Percentiles rank a stretch among this genome's conserved stretches.
Conservation (phyloP, 2,329 filamentous ascomycete species). For the Pestalotiopsis sp. region DNA sequence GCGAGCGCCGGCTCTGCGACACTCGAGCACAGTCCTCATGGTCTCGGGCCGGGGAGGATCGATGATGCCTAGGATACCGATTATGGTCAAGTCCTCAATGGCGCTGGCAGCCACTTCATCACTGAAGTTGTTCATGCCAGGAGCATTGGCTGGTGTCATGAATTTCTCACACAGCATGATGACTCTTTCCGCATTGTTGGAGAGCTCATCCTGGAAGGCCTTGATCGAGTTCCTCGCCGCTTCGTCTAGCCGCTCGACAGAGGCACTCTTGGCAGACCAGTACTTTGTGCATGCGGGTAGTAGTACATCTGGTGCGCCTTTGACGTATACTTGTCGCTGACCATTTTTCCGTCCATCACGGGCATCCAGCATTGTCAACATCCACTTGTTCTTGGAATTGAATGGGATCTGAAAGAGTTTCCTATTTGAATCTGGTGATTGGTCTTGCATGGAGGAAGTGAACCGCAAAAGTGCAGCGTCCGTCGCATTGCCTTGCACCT, state of each 20-base stretch:
- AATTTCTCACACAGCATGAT: constrained; percentile 42
- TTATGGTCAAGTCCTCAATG: constrained; percentile 64
- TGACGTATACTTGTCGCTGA: constrained; percentile 47
- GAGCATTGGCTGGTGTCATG: constrained; percentile 21
- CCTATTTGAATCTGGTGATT: constrained; percentile 14
- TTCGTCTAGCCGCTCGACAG: constrained; percentile 34
- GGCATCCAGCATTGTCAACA: constrained; percentile 48
- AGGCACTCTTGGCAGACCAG: constrained; percentile 32
- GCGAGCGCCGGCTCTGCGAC: constrained; percentile 68
- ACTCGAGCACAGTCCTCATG: constrained; percentile 56
- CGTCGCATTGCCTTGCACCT: constrained; percentile 42
- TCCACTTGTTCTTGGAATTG: constrained; percentile 52
- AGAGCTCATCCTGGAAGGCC: constrained; percentile 38
- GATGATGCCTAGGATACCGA: constrained; percentile 68
- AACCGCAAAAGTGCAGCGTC: constrained; percentile 43
- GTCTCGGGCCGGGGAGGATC: constrained; percentile 71
- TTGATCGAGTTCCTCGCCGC: constrained; percentile 33
- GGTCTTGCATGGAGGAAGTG: constrained; percentile 26
- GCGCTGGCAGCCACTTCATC: constrained; percentile 49
- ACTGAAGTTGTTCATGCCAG: constrained; percentile 9
- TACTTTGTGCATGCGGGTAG: constrained; percentile 35
- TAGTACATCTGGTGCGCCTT: constrained; percentile 55
- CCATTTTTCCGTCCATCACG: constrained; percentile 29
- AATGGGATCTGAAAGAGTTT: constrained; percentile 43
- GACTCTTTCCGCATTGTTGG: constrained; percentile 42